Evolutionary conservation across 129 eudicot genomes (phyloP), one percentile per base, ranked within the genome.

Genomic region (Saposhnikovia divaricata): DNA sequence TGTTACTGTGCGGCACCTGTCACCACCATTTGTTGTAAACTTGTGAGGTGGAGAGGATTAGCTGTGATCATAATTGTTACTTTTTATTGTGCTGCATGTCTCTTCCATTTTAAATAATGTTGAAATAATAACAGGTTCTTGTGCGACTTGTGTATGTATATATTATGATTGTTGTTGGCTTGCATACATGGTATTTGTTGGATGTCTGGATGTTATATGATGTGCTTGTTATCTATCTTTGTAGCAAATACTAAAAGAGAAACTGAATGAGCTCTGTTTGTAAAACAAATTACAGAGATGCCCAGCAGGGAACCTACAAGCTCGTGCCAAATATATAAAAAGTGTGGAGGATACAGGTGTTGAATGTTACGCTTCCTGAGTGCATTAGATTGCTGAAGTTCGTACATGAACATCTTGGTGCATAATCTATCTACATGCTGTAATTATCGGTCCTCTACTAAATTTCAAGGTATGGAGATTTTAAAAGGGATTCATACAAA

Each of bases 241-340:
- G 77, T 92, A 91, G 97, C 93, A 89, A 91, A 89, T 91, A 31
- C 34, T 31, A 31, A 89, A 89, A 53, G 97, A 91, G 87, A 89
- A 86, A 76, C 78, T 91, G 83, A 91, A 87, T 80, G 96, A 51
- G 23, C 59, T 91, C 57, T 91, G 34, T 31, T 31, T 31, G 34
- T 31, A 31, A 31, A 31, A 31, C 34, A 91, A 91, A 86, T 31
- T 31, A 31, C 34, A 51, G 59, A 15, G 59, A 18, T 13, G 21
- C 18, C 18, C 15, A 51, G 21, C 23, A 51, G 59, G 23, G 59
- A 13, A 15, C 5, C 59, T 51, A 51, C 23, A 18, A 51, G 59
- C 59, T 51, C 59, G 2, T 89, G 86, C 90, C 93, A 72, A 93
- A 91, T 91, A 89, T 79, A 89, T 86, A 88, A 87, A 89, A 81